Evolutionary conservation across 495 filamentous ascomycete genomes (phyloP).

Genomic region (Neurospora terricola): DNA sequence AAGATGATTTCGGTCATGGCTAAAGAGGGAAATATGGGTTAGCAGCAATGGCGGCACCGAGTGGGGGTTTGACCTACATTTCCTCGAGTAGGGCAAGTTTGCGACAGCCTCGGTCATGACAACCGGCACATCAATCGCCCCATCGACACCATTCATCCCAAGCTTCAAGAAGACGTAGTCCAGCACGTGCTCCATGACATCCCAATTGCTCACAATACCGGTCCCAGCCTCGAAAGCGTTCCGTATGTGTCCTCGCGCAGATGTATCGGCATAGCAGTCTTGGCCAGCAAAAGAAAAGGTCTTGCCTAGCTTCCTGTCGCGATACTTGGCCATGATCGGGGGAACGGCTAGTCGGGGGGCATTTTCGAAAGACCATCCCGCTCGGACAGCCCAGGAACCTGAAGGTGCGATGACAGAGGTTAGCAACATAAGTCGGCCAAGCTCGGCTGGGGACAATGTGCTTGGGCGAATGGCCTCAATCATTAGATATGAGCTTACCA

Average conservation of each 20-base stretch:
- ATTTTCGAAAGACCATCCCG: conserved; percentile 88
- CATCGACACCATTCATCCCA: conserved; percentile 65
- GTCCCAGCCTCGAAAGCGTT: conserved; percentile 85
- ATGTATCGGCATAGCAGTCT: conserved; percentile 89
- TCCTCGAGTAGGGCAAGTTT: conserved; percentile 74
- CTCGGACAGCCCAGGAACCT: conserved; percentile 84
- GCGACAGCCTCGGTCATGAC: conserved; percentile 96
- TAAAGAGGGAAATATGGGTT: conserved; percentile 20
- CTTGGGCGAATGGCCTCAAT: not conserved
- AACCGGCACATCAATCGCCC: conserved; percentile 71
- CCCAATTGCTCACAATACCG: conserved; percentile 92
- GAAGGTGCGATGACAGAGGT: not conserved
- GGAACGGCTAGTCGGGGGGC: conserved; percentile 68
- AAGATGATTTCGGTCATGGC: conserved; percentile 96
- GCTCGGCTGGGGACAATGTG: not conserved
- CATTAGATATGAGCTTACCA: conserved; percentile 44
- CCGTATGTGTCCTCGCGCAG: conserved; percentile 78
- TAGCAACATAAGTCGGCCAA: not conserved
- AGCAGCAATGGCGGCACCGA: not conserved
- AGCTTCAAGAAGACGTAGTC: conserved; percentile 91
- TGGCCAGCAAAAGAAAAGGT: conserved; percentile 84
- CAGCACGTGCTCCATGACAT: conserved; percentile 85
- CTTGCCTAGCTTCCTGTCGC: conserved; percentile 82
- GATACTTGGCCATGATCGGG: conserved; percentile 85
- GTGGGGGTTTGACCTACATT: conserved; percentile 46